Evolutionary conservation across 1,284 basidiomycete genomes (phyloP).

Genomic region (Anthracocystis panici-leucophaei): DNA sequence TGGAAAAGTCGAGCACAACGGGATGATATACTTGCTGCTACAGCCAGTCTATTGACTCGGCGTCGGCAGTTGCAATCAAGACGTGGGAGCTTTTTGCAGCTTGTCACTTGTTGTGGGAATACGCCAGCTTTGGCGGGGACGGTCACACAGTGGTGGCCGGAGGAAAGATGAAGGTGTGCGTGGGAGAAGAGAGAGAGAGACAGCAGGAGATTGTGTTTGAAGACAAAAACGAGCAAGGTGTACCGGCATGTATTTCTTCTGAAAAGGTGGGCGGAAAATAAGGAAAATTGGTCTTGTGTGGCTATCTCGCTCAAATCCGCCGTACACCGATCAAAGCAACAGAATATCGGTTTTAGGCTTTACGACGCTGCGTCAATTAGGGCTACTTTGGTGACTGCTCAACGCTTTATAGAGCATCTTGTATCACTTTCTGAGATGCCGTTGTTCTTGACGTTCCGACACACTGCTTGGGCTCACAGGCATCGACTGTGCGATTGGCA

Average conservation of each 20-base stretch:
- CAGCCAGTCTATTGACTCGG: background rate
- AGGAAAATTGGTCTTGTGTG: background rate
- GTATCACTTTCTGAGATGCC: background rate
- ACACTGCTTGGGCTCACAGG: too few relatives aligned
- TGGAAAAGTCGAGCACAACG: background rate
- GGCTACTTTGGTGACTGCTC: background rate
- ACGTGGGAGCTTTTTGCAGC: background rate
- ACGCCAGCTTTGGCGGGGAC: background rate
- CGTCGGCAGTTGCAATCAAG: background rate
- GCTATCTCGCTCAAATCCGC: background rate
- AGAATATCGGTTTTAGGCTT: conserved; percentile 8
- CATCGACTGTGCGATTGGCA: too few relatives aligned
- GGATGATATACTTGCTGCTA: background rate
- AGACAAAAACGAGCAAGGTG: too few relatives aligned
- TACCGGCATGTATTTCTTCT: background rate
- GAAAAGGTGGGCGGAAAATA: background rate
- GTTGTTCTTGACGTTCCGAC: too few relatives aligned
- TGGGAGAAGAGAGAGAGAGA: background rate
- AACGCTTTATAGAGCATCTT: background rate
- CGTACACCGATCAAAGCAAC: background rate
- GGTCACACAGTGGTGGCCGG: background rate
- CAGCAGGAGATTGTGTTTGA: background rate
- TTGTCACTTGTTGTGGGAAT: background rate
- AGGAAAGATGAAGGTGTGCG: conserved; percentile 1
- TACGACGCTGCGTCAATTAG: background rate